phyloP scores from a whole-genome alignment of 805 yeast genomes.

The Zygotorulaspora sp. region DNA sequence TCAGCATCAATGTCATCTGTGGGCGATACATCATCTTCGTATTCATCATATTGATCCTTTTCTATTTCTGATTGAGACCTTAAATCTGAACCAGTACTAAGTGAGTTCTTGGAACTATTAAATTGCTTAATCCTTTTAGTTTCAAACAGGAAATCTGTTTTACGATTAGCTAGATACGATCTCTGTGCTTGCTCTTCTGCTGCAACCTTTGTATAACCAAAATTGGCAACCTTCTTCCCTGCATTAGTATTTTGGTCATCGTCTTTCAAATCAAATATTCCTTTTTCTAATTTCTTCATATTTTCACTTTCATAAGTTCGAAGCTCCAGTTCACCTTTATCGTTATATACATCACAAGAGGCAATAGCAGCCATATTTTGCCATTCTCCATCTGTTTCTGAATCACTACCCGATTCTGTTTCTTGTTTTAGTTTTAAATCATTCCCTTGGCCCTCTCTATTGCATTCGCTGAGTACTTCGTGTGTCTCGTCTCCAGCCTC shows the following conservation, averaged over 20 bases:
- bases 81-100: slow-evolving; percentile 9
- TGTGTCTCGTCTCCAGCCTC: background rate
- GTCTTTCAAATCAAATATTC: slow-evolving; percentile 12
- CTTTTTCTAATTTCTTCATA: slow-evolving; percentile 15
- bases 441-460: background rate
- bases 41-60: slow-evolving; percentile 37
- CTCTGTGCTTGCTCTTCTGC: slow-evolving; percentile 81
- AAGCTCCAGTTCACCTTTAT: slow-evolving; percentile 62
- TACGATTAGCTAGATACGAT: slow-evolving; percentile 50
- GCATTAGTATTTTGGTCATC: slow-evolving; percentile 3
- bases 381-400: slow-evolving; percentile 57
- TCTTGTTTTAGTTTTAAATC: background rate
- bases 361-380: slow-evolving; percentile 81
- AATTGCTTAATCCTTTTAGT: slow-evolving; percentile 30
- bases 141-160: slow-evolving; percentile 53
- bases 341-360: slow-evolving; percentile 71
- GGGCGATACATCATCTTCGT: slow-evolving; percentile 36
- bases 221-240: slow-evolving; percentile 33
- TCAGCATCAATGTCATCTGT: slow-evolving; percentile 36
- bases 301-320: slow-evolving; percentile 22
- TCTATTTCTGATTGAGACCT: slow-evolving; percentile 19
- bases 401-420: slow-evolving; percentile 19
- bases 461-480: background rate
- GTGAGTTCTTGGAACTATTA: slow-evolving; percentile 14
- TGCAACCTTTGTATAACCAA: slow-evolving; percentile 82